Conservation (phyloP, 2,329 filamentous ascomycete species). For the Colletotrichum lentis region DNA sequence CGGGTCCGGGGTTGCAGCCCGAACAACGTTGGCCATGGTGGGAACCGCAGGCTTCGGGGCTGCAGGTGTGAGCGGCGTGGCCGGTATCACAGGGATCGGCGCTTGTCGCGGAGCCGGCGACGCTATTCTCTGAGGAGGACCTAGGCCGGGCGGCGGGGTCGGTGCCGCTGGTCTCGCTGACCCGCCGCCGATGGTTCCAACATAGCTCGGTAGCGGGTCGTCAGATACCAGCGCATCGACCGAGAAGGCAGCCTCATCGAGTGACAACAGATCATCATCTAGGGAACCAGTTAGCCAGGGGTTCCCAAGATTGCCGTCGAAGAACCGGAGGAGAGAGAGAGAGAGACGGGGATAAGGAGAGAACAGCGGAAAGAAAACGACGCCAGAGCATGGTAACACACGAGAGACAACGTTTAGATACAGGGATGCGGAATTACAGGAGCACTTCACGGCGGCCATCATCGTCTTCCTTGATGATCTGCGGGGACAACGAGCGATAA, state of each 20-base stretch:
- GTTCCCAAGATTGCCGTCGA: slow-evolving; percentile 33
- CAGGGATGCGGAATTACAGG: slow-evolving; percentile 45
- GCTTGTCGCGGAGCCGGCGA: slow-evolving; percentile 42
- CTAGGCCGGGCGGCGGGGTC: slow-evolving; percentile 55
- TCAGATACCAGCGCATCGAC: slow-evolving; percentile 76
- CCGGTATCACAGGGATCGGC: slow-evolving; percentile 35
- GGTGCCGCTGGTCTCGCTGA: slow-evolving; percentile 13
- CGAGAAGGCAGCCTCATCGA: slow-evolving; percentile 69
- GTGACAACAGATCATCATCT: slow-evolving; percentile 70
- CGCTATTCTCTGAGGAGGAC: slow-evolving; percentile 50
- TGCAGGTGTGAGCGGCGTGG: slow-evolving; percentile 24
- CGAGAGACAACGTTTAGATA: slow-evolving; percentile 52
- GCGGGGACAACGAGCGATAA: slow-evolving; percentile 42
- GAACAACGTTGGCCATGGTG: slow-evolving; percentile 36
- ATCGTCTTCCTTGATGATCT: slow-evolving; percentile 64
- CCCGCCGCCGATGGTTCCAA: slow-evolving; percentile 8
- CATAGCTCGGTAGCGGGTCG: slow-evolving; percentile 45
- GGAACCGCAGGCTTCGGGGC: slow-evolving; percentile 42
- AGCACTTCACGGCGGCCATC: slow-evolving; percentile 67
- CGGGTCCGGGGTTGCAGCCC: slow-evolving; percentile 46
- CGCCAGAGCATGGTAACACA: slow-evolving; percentile 38
- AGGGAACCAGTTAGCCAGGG: slow-evolving; percentile 54
- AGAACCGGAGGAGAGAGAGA: slow-evolving; percentile 34
- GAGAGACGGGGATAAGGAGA: too few relatives aligned
- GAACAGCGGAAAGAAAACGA: slow-evolving; percentile 39